A percentile compares a stretch with the other conserved stretches of the same genome.
Conservation (phyloP, 1,139 yeast species). For the Candida albicans region DNA sequence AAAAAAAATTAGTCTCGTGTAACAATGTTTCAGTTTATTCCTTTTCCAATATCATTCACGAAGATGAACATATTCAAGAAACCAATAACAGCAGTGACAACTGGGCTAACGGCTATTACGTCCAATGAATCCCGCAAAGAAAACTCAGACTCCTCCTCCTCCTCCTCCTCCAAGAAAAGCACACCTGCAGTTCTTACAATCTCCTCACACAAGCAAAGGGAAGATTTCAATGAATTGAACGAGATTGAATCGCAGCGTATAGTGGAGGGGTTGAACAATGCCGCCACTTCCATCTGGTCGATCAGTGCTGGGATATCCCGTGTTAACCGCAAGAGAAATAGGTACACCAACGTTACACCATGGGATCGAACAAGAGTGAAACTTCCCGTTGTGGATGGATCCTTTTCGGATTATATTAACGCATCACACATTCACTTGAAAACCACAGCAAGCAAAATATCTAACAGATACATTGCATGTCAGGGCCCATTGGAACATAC, state of each 20-base stretch:
- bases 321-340: constrained; percentile 24
- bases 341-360: constrained; percentile 46
- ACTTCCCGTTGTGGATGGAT: constrained; percentile 22
- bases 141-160: background rate
- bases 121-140: constrained; percentile 4
- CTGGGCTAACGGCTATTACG: constrained; percentile 2
- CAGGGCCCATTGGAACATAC: constrained; percentile 69
- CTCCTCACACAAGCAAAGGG: constrained; percentile 13
- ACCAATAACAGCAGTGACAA: constrained; percentile 5
- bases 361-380: constrained; percentile 39
- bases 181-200: constrained; percentile 4
- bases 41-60: constrained; percentile 2
- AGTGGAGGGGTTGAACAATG: constrained; percentile 17
- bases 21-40: constrained; percentile 2
- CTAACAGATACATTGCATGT: constrained; percentile 35
- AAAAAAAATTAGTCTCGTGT: background rate
- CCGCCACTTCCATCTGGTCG: constrained; percentile 24
- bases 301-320: constrained; percentile 24
- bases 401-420: constrained; percentile 37
- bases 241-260: constrained; percentile 19
- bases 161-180: background rate
- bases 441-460: constrained; percentile 4
- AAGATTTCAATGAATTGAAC: constrained; percentile 17
- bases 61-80: constrained; percentile 13
- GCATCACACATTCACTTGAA: constrained; percentile 35